A percentile compares a stretch with the other conserved stretches of the same genome.
phyloP scores from a whole-genome alignment of 2,329 filamentous ascomycete species.

The Zymoseptoria tritici region DNA sequence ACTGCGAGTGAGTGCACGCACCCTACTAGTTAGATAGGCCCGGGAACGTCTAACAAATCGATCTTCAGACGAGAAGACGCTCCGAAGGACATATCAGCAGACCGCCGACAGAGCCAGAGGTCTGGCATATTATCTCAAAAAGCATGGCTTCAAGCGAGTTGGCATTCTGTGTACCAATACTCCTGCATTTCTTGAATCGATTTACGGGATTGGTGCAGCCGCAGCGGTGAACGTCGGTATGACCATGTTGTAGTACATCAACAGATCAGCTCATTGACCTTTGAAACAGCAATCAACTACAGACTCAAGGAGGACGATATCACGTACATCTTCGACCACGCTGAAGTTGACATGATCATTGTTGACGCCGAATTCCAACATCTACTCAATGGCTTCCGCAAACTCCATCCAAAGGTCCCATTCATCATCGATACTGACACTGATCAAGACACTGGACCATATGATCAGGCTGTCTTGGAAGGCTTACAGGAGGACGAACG shows the following conservation, averaged over 20 bases:
- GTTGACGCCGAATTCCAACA: conserved; percentile 72
- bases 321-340: conserved; percentile 80
- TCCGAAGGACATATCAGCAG: conserved; percentile 72
- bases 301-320: conserved; percentile 78
- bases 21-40: not conserved
- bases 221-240: conserved; percentile 66
- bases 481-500: conserved; percentile 64
- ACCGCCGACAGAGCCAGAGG: conserved; percentile 80
- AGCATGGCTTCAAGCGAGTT: conserved; percentile 65
- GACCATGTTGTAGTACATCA: conserved; percentile 9
- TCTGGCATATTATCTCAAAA: conserved; percentile 77
- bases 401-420: conserved; percentile 54
- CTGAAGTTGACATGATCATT: conserved; percentile 79
- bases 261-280: not conserved
- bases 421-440: conserved; percentile 80
- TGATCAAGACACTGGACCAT: conserved; percentile 70
- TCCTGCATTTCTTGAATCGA: conserved; percentile 83
- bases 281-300: conserved; percentile 53
- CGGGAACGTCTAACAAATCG: not conserved
- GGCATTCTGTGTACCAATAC: conserved; percentile 89
- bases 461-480: conserved; percentile 75
- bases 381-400: conserved; percentile 60
- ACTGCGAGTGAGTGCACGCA: conserved; percentile 8
- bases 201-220: conserved; percentile 79
- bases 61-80: conserved; percentile 50